Evolutionary conservation across 1,139 yeast species (phyloP).

Genomic region (Candida dubliniensis): DNA sequence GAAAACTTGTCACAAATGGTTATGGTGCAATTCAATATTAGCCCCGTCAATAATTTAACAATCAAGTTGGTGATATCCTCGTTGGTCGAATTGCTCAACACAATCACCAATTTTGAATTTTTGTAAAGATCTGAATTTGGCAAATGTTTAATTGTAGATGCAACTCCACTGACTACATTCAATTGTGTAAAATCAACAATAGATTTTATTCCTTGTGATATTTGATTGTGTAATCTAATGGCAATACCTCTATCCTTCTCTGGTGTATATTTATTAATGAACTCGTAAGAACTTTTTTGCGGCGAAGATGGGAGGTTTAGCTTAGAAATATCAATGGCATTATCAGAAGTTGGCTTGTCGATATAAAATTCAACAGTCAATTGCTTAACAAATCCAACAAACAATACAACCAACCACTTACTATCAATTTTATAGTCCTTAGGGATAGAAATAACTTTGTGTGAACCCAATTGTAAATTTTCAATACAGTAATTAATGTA

Average conservation of each 20-base stretch:
- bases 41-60: constrained; percentile 31
- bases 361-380: constrained; percentile 14
- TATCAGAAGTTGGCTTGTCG: constrained; percentile 3
- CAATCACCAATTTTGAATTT: constrained; percentile 46
- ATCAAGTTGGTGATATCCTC: constrained; percentile 28
- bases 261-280: constrained; percentile 30
- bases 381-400: constrained; percentile 16
- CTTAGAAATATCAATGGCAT: constrained; percentile 1
- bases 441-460: constrained; percentile 8
- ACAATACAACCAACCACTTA: constrained; percentile 13
- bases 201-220: constrained; percentile 17
- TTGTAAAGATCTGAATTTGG: constrained; percentile 47
- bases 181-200: constrained; percentile 52
- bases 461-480: not conserved
- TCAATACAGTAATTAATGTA: constrained; percentile 23
- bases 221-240: constrained; percentile 20
- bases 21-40: constrained; percentile 18
- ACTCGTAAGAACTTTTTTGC: constrained; percentile 13
- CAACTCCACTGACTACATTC: constrained; percentile 62
- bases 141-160: constrained; percentile 59
- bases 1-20: constrained; percentile 2
- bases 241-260: constrained; percentile 44
- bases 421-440: constrained; percentile 6
- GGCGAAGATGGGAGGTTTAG: not conserved
- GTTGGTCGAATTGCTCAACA: constrained; percentile 20